Evolutionary conservation across 257 asterid genomes (phyloP).

Genomic region (Salvia hispanica): DNA sequence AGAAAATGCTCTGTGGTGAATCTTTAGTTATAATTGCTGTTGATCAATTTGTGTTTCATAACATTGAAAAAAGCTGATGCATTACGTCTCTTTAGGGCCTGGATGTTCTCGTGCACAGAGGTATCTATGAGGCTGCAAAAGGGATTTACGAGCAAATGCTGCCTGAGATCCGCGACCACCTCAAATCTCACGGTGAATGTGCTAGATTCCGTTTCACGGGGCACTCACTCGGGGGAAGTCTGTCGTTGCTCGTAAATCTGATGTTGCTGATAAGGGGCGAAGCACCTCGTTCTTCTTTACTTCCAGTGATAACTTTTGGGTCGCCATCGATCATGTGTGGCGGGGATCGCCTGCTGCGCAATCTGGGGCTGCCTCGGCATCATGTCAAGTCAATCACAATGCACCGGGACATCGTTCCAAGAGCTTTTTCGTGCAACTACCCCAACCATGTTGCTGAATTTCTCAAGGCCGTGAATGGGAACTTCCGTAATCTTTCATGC

Average conservation of each 20-base stretch:
- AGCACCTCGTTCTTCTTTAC: constrained; percentile 66
- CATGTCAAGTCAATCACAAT: constrained; percentile 73
- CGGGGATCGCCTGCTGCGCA: constrained; percentile 69
- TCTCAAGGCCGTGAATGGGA: constrained; percentile 84
- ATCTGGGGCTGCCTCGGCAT: constrained; percentile 69
- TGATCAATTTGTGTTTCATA: not conserved
- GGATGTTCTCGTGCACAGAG: constrained; percentile 88
- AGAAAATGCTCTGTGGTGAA: too few species aligned
- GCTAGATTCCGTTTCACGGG: constrained; percentile 87
- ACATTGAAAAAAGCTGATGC: constrained; percentile 19
- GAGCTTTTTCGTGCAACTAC: constrained; percentile 92
- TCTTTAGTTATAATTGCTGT: too few species aligned
- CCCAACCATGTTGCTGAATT: constrained; percentile 88
- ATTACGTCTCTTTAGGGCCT: constrained; percentile 56
- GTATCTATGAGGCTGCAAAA: constrained; percentile 98
- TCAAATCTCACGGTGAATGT: constrained; percentile 53
- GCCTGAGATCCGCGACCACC: constrained; percentile 74
- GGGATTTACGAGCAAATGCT: constrained; percentile 87
- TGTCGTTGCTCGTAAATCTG: constrained; percentile 80
- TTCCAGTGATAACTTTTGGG: constrained; percentile 89
- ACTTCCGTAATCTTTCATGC: constrained; percentile 81
- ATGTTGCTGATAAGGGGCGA: constrained; percentile 81
- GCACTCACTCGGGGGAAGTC: constrained; percentile 96
- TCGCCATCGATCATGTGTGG: constrained; percentile 94
- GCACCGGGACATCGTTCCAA: constrained; percentile 96